A percentile compares a stretch with the other conserved stretches of the same genome.
Evolutionary conservation across 1,284 basidiomycete genomes (phyloP).

Genomic region (Puccinia triticina): DNA sequence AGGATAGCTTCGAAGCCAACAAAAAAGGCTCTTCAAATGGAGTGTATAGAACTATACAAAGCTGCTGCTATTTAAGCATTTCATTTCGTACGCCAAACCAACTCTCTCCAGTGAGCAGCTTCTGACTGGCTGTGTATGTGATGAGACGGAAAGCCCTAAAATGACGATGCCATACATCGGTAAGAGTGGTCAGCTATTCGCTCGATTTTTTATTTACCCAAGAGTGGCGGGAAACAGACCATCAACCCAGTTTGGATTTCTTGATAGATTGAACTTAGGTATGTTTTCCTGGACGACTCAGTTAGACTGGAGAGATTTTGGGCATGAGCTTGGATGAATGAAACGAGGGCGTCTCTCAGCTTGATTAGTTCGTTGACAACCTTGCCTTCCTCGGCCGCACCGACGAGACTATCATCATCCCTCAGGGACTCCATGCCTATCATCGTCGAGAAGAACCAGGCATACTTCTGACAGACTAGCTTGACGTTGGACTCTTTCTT

Average conservation of each 20-base stretch:
- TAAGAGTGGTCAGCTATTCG: not conserved
- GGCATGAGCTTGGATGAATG: constrained; percentile 15
- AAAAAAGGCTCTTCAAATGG: too few relatives aligned
- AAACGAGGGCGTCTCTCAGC: constrained; percentile 28
- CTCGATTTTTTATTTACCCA: not conserved
- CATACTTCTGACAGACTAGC: constrained; percentile 41
- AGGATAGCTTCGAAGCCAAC: too few relatives aligned
- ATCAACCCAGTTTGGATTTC: constrained; percentile 30
- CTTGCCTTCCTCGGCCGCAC: constrained; percentile 22
- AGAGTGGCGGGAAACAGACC: constrained; percentile 13
- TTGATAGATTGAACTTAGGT: constrained; percentile 23
- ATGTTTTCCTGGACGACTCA: not conserved
- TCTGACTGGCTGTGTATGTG: constrained; percentile 36
- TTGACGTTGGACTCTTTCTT: constrained; percentile 23
- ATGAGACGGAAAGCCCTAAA: constrained; percentile 23
- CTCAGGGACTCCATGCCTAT: constrained; percentile 19
- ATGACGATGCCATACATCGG: too few relatives aligned
- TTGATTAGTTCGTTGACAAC: constrained; percentile 14
- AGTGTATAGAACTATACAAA: too few relatives aligned
- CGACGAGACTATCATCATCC: not conserved
- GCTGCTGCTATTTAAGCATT: too few relatives aligned
- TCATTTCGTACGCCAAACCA: constrained; percentile 27
- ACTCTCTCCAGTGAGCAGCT: constrained; percentile 47
- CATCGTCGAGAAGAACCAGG: constrained; percentile 37
- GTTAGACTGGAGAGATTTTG: not conserved